Evolutionary conservation across 2,329 filamentous ascomycete genomes (phyloP).

Genomic region (Lojkania enalia): DNA sequence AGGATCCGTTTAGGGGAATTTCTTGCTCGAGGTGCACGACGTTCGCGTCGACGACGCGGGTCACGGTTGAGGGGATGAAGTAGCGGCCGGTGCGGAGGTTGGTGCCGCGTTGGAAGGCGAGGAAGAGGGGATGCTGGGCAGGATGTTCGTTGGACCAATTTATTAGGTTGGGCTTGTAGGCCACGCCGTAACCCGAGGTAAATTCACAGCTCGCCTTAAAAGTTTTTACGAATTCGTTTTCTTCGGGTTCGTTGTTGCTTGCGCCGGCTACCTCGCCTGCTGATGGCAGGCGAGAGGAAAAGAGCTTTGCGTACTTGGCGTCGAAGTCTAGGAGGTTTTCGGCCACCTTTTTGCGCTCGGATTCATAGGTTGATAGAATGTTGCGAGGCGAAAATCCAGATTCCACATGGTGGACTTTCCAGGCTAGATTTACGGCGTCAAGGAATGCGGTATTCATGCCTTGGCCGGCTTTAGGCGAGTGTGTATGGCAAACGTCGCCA

Average conservation of each 20-base stretch:
- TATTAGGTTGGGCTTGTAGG: conserved; percentile 77
- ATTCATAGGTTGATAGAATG: conserved; percentile 82
- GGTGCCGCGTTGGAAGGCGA: conserved; percentile 57
- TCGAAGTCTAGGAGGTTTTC: conserved; percentile 86
- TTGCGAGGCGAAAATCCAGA: conserved; percentile 75
- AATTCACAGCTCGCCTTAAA: conserved; percentile 94
- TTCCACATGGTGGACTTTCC: conserved; percentile 94
- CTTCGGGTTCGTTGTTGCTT: conserved; percentile 46
- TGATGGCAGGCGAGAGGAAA: conserved; percentile 76
- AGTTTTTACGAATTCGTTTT: conserved; percentile 82
- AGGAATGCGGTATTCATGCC: conserved; percentile 66
- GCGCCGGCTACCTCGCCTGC: conserved; percentile 73
- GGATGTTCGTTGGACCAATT: conserved; percentile 80
- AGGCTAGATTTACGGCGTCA: conserved; percentile 82
- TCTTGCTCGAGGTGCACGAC: conserved; percentile 89
- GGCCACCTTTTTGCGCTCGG: conserved; percentile 81
- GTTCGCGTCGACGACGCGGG: conserved; percentile 84
- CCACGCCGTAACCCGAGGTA: conserved; percentile 88
- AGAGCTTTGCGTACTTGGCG: conserved; percentile 85
- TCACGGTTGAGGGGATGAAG: conserved; percentile 78
- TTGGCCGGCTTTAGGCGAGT: conserved; percentile 65
- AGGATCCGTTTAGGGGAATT: conserved; percentile 84
- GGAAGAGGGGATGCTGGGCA: conserved; percentile 70
- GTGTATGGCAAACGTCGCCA: conserved; percentile 66
- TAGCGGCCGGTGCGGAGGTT: conserved; percentile 74